Evolutionary conservation across 768 basidiomycete genomes (phyloP).

Genomic region (Clathrus columnatus): DNA sequence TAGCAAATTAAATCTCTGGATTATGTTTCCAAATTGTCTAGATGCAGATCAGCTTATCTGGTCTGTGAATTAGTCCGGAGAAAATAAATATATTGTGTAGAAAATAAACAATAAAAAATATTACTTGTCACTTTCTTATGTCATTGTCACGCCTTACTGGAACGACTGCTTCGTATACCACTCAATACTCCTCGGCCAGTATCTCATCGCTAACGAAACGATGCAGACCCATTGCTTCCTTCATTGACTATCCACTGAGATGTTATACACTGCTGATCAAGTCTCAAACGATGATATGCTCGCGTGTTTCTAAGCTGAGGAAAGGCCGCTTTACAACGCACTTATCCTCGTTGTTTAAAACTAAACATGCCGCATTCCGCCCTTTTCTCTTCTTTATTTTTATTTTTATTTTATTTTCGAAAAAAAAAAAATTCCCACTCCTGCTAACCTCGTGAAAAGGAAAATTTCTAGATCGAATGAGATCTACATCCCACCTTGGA

Average conservation of each 20-base stretch:
- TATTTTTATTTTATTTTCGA: not conserved
- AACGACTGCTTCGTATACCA: too few relatives aligned
- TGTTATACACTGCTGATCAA: not conserved
- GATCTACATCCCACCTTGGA: not conserved
- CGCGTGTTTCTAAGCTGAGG: constrained; percentile 1
- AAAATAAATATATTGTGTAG: not conserved
- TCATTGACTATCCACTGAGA: not conserved
- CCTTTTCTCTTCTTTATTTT: constrained; percentile 1
- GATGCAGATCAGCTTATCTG: not conserved
- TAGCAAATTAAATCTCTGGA: not conserved
- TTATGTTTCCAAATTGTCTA: not conserved
- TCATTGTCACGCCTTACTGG: too few relatives aligned
- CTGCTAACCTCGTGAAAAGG: constrained; percentile 2
- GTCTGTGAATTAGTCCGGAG: too few relatives aligned
- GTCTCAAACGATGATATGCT: constrained; percentile 2
- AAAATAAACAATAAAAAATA: too few relatives aligned
- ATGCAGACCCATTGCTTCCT: not conserved
- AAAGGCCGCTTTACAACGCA: constrained; percentile 1
- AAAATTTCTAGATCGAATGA: constrained; percentile 1
- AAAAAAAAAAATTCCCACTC: not conserved
- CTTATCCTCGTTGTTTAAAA: constrained; percentile 7
- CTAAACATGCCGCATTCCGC: not conserved
- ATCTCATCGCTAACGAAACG: not conserved
- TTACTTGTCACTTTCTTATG: too few relatives aligned
- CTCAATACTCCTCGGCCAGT: not conserved